phyloP scores from a whole-genome alignment of 345 rosid species.

The Salix caprea region DNA sequence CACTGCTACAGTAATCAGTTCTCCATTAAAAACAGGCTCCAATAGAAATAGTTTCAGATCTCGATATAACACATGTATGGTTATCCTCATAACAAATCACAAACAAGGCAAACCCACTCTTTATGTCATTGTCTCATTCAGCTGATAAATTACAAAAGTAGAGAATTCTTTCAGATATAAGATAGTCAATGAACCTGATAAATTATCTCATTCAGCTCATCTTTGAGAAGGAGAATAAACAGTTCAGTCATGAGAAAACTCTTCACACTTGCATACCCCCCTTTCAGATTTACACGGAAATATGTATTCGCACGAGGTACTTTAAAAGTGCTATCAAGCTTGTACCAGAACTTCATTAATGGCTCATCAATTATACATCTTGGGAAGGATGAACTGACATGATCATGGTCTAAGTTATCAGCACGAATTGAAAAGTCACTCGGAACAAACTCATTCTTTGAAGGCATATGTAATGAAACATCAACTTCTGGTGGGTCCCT shows the following conservation, averaged over 20 bases:
- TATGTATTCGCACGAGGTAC: slow-evolving; percentile 85
- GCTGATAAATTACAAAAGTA: not conserved
- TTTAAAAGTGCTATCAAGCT: slow-evolving; percentile 77
- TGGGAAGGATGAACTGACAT: slow-evolving; percentile 41
- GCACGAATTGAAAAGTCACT: slow-evolving; percentile 68
- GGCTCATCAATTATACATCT: slow-evolving; percentile 73
- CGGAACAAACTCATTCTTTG: slow-evolving; percentile 81
- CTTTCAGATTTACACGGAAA: slow-evolving; percentile 81
- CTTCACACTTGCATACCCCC: slow-evolving; percentile 60
- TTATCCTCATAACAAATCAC: not conserved
- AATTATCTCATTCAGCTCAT: slow-evolving; percentile 79
- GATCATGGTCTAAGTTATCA: slow-evolving; percentile 27
- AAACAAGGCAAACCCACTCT: not conserved
- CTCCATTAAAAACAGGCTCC: not conserved
- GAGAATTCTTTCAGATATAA: slow-evolving; percentile 1
- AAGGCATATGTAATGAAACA: slow-evolving; percentile 65
- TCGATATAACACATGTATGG: not conserved
- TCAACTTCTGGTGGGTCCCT: slow-evolving; percentile 71
- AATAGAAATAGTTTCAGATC: not conserved
- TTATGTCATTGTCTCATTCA: not conserved
- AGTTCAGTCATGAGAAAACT: slow-evolving; percentile 76
- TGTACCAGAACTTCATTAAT: slow-evolving; percentile 86
- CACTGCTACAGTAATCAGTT: not conserved
- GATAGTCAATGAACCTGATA: slow-evolving; percentile 63
- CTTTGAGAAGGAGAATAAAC: slow-evolving; percentile 80